Evolutionary conservation across 2,329 filamentous ascomycete genomes (phyloP), one percentile per base, ranked within the genome.

Genomic region (Nothophaeocryptopus gaeumannii): DNA sequence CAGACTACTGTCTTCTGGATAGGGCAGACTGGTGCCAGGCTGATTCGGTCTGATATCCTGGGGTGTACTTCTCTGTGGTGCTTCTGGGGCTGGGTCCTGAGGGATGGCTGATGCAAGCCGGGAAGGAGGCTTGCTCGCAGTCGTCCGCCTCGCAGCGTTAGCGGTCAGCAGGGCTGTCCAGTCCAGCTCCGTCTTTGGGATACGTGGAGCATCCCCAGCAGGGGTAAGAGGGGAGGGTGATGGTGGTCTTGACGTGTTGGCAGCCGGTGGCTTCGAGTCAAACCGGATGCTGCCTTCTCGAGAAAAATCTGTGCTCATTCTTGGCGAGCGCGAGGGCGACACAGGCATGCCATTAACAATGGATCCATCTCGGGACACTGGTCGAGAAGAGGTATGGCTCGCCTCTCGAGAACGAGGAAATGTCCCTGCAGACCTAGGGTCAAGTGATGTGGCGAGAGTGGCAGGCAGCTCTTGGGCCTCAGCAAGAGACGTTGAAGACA

Each of bases 1-100:
- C 69, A 58, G 29, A 20, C 38, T 49, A 44, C 34, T 47, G 39
- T 76, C 73, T 14, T 72, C 68, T 2, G 74, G 74, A 55, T 77
- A 77, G n/a, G 74, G 73, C 15, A 75, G 59, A 13, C 63, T 54
- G 30, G 53, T 60, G 8, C 59, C 59, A 16, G 58, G 60, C 51
- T 67, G 63, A 36, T 61, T 41, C 63, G 64, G 14, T 61, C 67
- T 66, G 62, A 31, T 63, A 13, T 50, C 50, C 30, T 45, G 40
- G 33, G 45, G 20, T 10, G 47, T 44, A 11, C 46, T 39, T 31
- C 20, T 40, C n/a, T 41, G 45, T 20, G 47, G 36, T 16, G 39
- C 39, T 7, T 36, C 46, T 39, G 47, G 34, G 13, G 47, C 47
- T n/a, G 45, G 10, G 13, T 56, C 55, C 39, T 60, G 56, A 5